A percentile compares a stretch with the other conserved stretches of the same genome.
phyloP scores from a whole-genome alignment of 2,329 filamentous ascomycete genomes.

The Claviceps sp. region DNA sequence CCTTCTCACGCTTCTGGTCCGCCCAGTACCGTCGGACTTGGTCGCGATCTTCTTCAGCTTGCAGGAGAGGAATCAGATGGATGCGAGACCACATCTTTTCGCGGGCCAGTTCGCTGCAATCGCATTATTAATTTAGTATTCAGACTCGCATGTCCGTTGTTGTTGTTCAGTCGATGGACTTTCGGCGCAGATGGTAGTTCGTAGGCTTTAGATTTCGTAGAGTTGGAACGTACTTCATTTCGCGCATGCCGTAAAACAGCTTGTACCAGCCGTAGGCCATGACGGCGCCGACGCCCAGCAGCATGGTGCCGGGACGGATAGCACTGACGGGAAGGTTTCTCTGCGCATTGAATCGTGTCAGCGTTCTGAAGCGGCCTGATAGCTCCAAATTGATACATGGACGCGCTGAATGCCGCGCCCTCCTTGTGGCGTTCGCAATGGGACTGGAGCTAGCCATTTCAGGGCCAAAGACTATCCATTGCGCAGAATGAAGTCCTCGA shows the following conservation, averaged over 20 bases:
- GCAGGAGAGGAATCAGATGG: conserved; percentile 82
- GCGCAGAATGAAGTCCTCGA: not conserved
- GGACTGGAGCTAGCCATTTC: not conserved
- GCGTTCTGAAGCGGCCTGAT: not conserved
- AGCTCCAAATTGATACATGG: not conserved
- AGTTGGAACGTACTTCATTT: conserved; percentile 62
- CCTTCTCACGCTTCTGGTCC: conserved; percentile 80
- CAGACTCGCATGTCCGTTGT: no score
- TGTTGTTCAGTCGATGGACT: no score
- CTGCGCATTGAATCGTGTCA: conserved; percentile 27
- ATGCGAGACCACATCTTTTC: conserved; percentile 99
- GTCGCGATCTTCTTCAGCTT: conserved; percentile 94
- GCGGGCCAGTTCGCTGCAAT: conserved; percentile 68
- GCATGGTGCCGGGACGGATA: conserved; percentile 70
- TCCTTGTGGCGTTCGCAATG: no score
- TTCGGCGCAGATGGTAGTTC: not conserved
- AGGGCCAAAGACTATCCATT: not conserved
- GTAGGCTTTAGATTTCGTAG: not conserved
- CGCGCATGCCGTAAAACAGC: conserved; percentile 67
- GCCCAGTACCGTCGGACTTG: conserved; percentile 77
- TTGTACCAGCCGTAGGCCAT: conserved; percentile 90
- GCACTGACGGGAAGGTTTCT: conserved; percentile 86
- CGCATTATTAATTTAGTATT: not conserved
- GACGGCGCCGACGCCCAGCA: conserved; percentile 61
- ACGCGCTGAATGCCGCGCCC: no score